Base-by-base conservation (phyloP, 345 rosid species). In the Hibiscus trionum region DNA sequence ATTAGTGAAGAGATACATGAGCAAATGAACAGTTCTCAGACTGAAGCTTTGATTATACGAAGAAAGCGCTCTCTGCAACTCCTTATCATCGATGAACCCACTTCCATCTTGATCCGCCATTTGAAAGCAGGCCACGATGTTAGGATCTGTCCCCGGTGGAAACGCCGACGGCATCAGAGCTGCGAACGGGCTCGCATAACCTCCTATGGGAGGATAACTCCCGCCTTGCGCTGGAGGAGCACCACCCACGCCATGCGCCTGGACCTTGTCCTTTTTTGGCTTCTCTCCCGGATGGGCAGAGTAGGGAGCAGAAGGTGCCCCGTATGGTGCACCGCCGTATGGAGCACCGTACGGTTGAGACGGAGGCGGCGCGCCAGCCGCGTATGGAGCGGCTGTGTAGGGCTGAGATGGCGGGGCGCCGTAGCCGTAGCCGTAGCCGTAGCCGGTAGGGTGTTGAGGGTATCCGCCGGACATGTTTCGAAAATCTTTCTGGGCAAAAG, bases 141-240 rank as follows among this genome's bases (percentile, higher is more conserved):
- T 86, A 27, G 99, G 93, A 79, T 91, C 97, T n/a, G 97, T 91
- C 4, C 92, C 96, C 9, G 95, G 96, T 17, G 96, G 89, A 75
- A 94, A 95, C 49, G 84, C 69, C 59, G 97, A 95, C 14, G 97
- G 99, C 52, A 88, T 4, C 47, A 95, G 83, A 55, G 97, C 71
- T 1, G 86, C 78, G 58, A 91, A 91, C 26, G 99, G 97, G 77
- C 79, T 88, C 1, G 84, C 88, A 70, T 84, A 86, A 15, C 82
- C 49, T 0, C 72, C 76, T 15, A 76, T 58, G 0, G 83, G 82
- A 5, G 90, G 88, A 46, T 83, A 85, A 10, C 82, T 73, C 4
- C 83, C 78, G 0, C 79, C 77, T 0, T 77, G 75, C 3, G 76
- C 78, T 15, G 69, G 77, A n/a, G 79, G 79, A 53, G 75, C 47